Conservation (phyloP, 1,284 basidiomycete species). For the Entoloma clypeatum region DNA sequence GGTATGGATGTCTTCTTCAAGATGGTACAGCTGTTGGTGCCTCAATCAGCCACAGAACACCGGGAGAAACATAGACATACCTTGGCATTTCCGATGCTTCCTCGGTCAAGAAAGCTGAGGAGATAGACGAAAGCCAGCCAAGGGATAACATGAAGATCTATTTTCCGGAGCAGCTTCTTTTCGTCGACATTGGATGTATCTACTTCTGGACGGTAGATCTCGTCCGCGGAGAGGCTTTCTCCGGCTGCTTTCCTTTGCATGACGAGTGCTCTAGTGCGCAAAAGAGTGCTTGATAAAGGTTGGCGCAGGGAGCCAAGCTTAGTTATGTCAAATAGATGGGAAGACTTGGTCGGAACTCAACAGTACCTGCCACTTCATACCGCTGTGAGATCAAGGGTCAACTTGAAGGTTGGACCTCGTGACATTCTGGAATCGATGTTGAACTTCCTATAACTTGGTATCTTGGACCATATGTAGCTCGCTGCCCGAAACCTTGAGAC, state of each 20-base stretch:
- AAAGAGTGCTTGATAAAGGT: too few relatives aligned
- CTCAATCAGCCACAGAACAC: constrained; percentile 7
- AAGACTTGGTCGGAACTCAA: too few relatives aligned
- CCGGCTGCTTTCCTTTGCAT: constrained; percentile 19
- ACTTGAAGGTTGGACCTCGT: too few relatives aligned
- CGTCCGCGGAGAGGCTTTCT: constrained; percentile 18
- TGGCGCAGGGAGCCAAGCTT: too few relatives aligned
- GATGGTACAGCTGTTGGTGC: constrained; percentile 39
- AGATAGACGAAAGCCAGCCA: constrained; percentile 62
- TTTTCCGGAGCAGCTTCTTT: constrained; percentile 43
- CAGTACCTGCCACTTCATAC: too few relatives aligned
- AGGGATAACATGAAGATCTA: constrained; percentile 51
- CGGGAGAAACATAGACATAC: constrained; percentile 29
- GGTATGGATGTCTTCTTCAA: constrained; percentile 45
- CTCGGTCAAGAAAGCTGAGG: constrained; percentile 58
- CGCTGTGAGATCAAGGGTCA: too few relatives aligned
- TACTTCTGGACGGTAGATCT: constrained; percentile 35
- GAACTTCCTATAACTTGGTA: too few relatives aligned
- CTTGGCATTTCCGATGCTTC: constrained; percentile 65
- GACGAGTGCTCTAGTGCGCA: too few relatives aligned
- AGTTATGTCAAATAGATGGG: too few relatives aligned
- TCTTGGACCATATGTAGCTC: too few relatives aligned
- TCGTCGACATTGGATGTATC: constrained; percentile 42
- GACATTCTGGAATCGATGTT: too few relatives aligned
- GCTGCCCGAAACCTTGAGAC: too few relatives aligned